These are phyloP conservation scores for Dissophora ornata DNA, from an alignment of 192 early-diverging fungal genomes.

Conservation along the genomic window DNA sequence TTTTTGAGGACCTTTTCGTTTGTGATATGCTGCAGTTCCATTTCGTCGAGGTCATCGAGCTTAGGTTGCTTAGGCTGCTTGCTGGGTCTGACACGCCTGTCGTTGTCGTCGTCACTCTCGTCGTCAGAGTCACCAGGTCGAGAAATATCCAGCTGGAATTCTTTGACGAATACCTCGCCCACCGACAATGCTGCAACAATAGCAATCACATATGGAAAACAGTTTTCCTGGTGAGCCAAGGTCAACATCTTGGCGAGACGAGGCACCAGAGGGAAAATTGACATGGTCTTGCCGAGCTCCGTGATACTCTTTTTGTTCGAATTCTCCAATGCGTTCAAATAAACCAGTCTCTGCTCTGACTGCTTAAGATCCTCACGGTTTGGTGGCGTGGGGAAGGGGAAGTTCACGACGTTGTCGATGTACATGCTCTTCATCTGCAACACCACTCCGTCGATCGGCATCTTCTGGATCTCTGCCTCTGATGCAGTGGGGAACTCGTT, in stretches of 20 bases:
- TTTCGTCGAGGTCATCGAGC: conserved; percentile 49
- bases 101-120: conserved; percentile 62
- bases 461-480: conserved; percentile 89
- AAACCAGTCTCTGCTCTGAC: conserved; percentile 84
- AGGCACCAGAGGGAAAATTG: conserved; percentile 91
- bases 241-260: conserved; percentile 93
- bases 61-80: conserved; percentile 1
- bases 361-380: conserved; percentile 73
- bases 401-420: conserved; percentile 93
- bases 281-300: conserved; percentile 86
- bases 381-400: conserved; percentile 98
- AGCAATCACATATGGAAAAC: conserved; percentile 89
- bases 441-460: conserved; percentile 97
- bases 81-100: conserved; percentile 16
- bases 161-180: conserved; percentile 92
- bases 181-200: conserved; percentile 93
- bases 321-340: conserved; percentile 80
- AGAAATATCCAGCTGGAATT: conserved; percentile 71
- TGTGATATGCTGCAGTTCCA: conserved; percentile 66
- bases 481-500: conserved; percentile 89
- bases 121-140: conserved; percentile 67
- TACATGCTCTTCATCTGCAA: conserved; percentile 99
- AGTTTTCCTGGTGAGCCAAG: conserved; percentile 85
- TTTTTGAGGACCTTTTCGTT: conserved; percentile 72
- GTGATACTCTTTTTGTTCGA: conserved; percentile 75